Evolutionary conservation across 139 green algal species (phyloP).

Genomic region (Asterochloris sp.): DNA sequence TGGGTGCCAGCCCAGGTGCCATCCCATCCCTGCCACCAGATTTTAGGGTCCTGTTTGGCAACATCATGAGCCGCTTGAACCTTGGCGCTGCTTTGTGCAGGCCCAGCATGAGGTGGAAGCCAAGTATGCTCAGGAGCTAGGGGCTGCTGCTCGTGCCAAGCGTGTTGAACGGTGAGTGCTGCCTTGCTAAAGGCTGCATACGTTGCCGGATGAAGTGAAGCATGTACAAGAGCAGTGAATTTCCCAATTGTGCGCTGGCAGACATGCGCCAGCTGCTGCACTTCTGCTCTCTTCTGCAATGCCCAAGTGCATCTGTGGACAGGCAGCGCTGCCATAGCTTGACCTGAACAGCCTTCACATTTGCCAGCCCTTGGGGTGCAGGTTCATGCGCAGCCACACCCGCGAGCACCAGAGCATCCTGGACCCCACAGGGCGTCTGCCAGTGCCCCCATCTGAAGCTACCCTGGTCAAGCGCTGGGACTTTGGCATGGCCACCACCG

Average conservation of each 20-base stretch:
- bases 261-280: too few species aligned
- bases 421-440: constrained; percentile 49
- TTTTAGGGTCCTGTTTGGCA: too few species aligned
- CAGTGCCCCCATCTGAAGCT: constrained; percentile 32
- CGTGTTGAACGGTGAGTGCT: constrained; percentile 22
- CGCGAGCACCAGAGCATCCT: constrained; percentile 29
- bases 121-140: constrained; percentile 53
- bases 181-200: too few species aligned
- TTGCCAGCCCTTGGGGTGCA: background rate
- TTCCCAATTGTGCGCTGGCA: too few species aligned
- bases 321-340: too few species aligned
- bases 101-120: constrained; percentile 7
- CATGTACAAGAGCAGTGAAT: too few species aligned
- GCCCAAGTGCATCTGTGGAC: too few species aligned
- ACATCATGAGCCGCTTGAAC: background rate
- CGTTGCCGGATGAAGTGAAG: too few species aligned
- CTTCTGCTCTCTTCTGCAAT: too few species aligned
- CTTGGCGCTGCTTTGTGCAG: background rate
- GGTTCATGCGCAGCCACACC: constrained; percentile 54
- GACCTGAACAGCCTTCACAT: background rate
- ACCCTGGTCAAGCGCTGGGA: constrained; percentile 36
- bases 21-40: too few species aligned
- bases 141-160: constrained; percentile 28
- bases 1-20: too few species aligned
- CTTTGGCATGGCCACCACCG: constrained; percentile 49